Percentiles rank a stretch among this genome's conserved stretches.
Evolutionary conservation across 2,329 filamentous ascomycete genomes (phyloP).

Genomic region (Penicillium freii): DNA sequence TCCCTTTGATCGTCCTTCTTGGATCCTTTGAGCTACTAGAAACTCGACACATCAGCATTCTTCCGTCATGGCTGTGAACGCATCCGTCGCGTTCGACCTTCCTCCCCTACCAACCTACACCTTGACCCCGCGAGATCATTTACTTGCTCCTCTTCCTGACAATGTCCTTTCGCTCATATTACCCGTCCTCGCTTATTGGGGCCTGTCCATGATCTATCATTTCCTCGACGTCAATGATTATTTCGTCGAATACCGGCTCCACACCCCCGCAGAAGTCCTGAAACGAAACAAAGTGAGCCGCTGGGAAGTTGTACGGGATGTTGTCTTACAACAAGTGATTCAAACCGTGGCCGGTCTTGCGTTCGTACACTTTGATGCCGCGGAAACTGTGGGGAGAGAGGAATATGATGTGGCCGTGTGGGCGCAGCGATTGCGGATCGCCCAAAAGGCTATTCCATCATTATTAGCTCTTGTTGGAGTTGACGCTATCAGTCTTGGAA

Average conservation of each 20-base stretch:
- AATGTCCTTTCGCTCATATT: constrained; percentile 72
- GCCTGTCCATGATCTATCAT: constrained; percentile 81
- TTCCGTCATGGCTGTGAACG: constrained; percentile 36
- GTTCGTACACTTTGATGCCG: constrained; percentile 69
- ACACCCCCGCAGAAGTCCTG: constrained; percentile 87
- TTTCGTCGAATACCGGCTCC: constrained; percentile 86
- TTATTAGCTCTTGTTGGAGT: constrained; percentile 71
- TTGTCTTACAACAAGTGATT: constrained; percentile 85
- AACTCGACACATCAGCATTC: background rate
- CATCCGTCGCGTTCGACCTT: constrained; percentile 53
- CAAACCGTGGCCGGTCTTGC: constrained; percentile 71
- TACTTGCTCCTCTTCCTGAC: constrained; percentile 78
- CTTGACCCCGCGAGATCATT: constrained; percentile 65
- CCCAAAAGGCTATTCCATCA: constrained; percentile 73
- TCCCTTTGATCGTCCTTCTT: background rate
- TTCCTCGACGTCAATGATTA: constrained; percentile 79
- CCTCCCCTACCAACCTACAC: constrained; percentile 85
- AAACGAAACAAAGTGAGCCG: constrained; percentile 84
- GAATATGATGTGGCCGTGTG: constrained; percentile 86
- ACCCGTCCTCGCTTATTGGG: constrained; percentile 86
- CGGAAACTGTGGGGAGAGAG: constrained; percentile 72
- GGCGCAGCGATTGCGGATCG: constrained; percentile 76
- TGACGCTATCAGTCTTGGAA: constrained; percentile 71
- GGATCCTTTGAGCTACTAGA: background rate
- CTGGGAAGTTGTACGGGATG: constrained; percentile 84